Conservation (phyloP, 768 basidiomycete species). For the Rhizopogon vulgaris region DNA sequence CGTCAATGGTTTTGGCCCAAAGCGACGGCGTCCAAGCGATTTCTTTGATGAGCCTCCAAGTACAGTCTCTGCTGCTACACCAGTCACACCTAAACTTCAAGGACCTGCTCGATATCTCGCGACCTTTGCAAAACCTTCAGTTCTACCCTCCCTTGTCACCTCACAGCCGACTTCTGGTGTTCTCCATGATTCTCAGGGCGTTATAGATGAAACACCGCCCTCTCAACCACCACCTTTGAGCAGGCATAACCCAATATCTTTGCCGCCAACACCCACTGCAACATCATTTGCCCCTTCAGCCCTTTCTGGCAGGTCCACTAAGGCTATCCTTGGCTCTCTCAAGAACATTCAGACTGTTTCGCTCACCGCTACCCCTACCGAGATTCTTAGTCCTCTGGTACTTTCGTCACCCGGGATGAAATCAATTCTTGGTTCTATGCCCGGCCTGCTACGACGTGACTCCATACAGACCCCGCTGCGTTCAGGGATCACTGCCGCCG, state of each 20-base stretch:
- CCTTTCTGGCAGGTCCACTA: slow-evolving; percentile 7
- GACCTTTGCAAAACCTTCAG: slow-evolving; percentile 4
- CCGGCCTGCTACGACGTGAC: slow-evolving; percentile 16
- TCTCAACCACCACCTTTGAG: slow-evolving; percentile 22
- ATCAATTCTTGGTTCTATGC: slow-evolving; percentile 9
- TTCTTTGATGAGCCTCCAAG: no score
- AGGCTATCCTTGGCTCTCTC: slow-evolving; percentile 15
- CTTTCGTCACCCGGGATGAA: slow-evolving; percentile 18
- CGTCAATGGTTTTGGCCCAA: no score
- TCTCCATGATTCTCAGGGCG: background rate
- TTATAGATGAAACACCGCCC: slow-evolving; percentile 7
- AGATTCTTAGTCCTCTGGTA: slow-evolving; percentile 25
- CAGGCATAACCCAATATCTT: slow-evolving; percentile 25
- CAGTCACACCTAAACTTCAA: background rate
- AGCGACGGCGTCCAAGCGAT: background rate
- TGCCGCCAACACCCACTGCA: slow-evolving; percentile 27
- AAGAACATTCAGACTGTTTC: slow-evolving; percentile 20
- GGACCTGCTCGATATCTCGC: background rate
- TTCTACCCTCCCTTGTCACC: slow-evolving; percentile 8
- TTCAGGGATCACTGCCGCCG: slow-evolving; percentile 6
- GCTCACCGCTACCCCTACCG: slow-evolving; percentile 18
- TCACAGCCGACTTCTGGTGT: slow-evolving; percentile 3
- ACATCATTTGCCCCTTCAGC: slow-evolving; percentile 12
- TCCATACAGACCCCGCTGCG: slow-evolving; percentile 21
- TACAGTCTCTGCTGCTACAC: background rate